A percentile compares a stretch with the other conserved stretches of the same genome.
Conservation (phyloP, 1,139 yeast species). For the Yamadazyma jaroonii region DNA sequence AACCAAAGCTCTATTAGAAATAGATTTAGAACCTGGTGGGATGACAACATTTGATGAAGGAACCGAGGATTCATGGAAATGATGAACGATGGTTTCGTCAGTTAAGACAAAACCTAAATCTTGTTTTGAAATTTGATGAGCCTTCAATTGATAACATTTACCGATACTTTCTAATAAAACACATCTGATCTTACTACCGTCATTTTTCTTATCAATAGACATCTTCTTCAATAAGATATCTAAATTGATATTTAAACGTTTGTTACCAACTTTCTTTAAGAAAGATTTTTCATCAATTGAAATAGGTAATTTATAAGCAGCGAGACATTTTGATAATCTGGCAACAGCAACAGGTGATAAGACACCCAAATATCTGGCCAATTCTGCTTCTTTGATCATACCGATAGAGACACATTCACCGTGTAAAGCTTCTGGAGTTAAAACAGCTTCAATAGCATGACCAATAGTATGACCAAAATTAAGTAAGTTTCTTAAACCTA, state of each 20-base stretch:
- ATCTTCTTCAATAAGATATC: conserved; percentile 73
- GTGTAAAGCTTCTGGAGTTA: conserved; percentile 93
- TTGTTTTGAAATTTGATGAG: conserved; percentile 77
- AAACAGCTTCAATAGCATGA: conserved; percentile 95
- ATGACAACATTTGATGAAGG: conserved; percentile 51
- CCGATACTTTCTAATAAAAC: conserved; percentile 86
- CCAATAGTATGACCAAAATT: conserved; percentile 98
- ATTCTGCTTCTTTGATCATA: conserved; percentile 91
- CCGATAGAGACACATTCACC: conserved; percentile 98
- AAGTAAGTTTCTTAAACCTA: conserved; percentile 85
- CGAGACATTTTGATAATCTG: conserved; percentile 75
- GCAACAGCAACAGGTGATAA: conserved; percentile 93
- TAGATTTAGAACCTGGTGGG: conserved; percentile 98
- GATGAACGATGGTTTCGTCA: conserved; percentile 71
- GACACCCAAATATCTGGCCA: conserved; percentile 85
- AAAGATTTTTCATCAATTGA: conserved; percentile 66
- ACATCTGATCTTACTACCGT: conserved; percentile 84
- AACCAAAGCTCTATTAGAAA: conserved; percentile 90
- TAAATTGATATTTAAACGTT: conserved; percentile 60
- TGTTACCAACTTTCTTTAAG: conserved; percentile 66
- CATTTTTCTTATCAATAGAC: conserved; percentile 96
- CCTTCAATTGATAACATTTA: conserved; percentile 81
- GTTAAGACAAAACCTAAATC: conserved; percentile 81
- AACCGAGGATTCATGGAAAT: conserved; percentile 38
- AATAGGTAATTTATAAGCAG: conserved; percentile 83